Conservation (phyloP, 1,139 yeast species). For the Kodamaea arcana region DNA sequence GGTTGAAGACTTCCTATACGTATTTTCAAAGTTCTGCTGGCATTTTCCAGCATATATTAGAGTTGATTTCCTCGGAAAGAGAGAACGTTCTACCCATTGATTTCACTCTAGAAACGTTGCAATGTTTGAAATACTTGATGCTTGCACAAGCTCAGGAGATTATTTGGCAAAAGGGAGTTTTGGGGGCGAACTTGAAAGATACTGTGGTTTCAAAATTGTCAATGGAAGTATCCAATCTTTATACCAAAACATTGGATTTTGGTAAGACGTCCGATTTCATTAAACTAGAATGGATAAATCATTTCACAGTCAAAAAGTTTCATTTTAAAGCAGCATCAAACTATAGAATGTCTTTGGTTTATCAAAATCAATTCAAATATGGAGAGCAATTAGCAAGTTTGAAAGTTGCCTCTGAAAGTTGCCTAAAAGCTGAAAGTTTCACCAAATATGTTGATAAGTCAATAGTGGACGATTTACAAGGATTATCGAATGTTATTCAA, state of each 20-base stretch:
- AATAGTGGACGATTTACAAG: slow-evolving; percentile 47
- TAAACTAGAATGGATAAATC: slow-evolving; percentile 61
- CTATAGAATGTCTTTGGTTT: slow-evolving; percentile 53
- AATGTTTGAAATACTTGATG: slow-evolving; percentile 41
- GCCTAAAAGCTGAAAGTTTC: slow-evolving; percentile 35
- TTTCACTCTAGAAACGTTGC: slow-evolving; percentile 24
- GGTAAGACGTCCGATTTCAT: slow-evolving; percentile 51
- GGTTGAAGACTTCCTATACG: slow-evolving; percentile 58
- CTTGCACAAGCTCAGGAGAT: slow-evolving; percentile 87
- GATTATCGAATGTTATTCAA: slow-evolving; percentile 42
- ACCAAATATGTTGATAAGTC: slow-evolving; percentile 40
- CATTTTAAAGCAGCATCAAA: slow-evolving; percentile 74
- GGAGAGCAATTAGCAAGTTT: slow-evolving; percentile 71
- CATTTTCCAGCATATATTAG: slow-evolving; percentile 43
- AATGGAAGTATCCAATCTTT: slow-evolving; percentile 56
- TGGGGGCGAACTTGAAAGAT: slow-evolving; percentile 51
- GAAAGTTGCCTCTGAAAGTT: slow-evolving; percentile 28
- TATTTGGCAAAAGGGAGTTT: slow-evolving; percentile 72
- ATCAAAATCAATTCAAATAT: slow-evolving; percentile 48
- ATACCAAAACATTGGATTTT: slow-evolving; percentile 40
- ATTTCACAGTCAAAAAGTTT: slow-evolving; percentile 49
- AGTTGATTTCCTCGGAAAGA: slow-evolving; percentile 7
- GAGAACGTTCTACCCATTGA: slow-evolving; percentile 16
- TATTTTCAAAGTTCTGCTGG: slow-evolving; percentile 74
- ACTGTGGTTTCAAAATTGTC: slow-evolving; percentile 62